These are phyloP conservation scores for Eragrostis tef DNA, from an alignment of 202 grass and related monocot species.

Conservation along the genomic window DNA sequence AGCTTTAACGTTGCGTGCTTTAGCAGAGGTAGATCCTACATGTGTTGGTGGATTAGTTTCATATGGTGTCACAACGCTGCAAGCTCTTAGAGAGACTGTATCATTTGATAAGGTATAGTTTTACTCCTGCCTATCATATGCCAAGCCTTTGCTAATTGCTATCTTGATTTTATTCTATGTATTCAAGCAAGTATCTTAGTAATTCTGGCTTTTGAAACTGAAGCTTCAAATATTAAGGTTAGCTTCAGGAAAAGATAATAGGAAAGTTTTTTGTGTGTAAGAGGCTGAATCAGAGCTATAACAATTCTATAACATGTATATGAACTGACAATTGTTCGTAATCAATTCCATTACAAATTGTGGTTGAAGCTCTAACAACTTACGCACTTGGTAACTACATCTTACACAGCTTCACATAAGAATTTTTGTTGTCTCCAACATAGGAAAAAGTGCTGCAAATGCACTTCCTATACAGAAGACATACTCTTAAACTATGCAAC, in stretches of 20 bases:
- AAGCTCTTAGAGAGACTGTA: slow-evolving; percentile 83
- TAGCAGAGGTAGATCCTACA: slow-evolving; percentile 97
- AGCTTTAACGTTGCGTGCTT: slow-evolving; percentile 88
- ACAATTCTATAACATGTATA: neutral
- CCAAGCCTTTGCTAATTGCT: slow-evolving; percentile 18
- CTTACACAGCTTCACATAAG: no score
- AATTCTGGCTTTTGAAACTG: neutral
- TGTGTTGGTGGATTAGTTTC: slow-evolving; percentile 99
- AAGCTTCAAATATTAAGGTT: no score
- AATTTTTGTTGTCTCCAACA: no score
- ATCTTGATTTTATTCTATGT: slow-evolving; percentile 6
- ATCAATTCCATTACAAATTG: neutral
- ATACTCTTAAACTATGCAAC: no score
- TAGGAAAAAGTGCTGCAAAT: neutral
- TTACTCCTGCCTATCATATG: slow-evolving; percentile 22
- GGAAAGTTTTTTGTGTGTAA: slow-evolving; percentile 15
- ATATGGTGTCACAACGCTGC: slow-evolving; percentile 86
- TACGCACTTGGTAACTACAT: neutral
- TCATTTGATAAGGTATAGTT: slow-evolving; percentile 88
- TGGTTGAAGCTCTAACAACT: slow-evolving; percentile 33
- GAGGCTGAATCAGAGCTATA: slow-evolving; percentile 3
- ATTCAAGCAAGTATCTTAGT: neutral
- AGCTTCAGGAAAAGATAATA: neutral
- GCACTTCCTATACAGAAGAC: no score
- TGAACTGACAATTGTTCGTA: neutral